A percentile compares a stretch with the other conserved stretches of the same genome.
These are phyloP conservation scores for Ilyonectria robusta DNA, from an alignment of 2,329 filamentous ascomycete species.

Conservation along the genomic window DNA sequence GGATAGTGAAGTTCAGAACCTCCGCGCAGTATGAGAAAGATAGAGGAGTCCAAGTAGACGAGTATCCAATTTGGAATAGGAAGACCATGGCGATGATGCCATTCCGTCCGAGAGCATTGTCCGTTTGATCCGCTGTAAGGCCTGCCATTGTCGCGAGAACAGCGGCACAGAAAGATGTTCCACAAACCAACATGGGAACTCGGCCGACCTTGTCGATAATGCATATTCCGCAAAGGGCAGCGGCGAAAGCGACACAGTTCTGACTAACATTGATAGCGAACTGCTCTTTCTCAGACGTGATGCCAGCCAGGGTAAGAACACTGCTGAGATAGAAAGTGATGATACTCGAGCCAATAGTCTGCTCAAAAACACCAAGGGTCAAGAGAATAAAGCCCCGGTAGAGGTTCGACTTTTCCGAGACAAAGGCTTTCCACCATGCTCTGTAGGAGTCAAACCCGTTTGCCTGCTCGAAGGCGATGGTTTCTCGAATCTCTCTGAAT, in stretches of 20 bases:
- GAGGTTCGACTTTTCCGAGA: slow-evolving; percentile 19
- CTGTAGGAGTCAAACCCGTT: slow-evolving; percentile 29
- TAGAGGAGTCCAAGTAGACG: slow-evolving; percentile 28
- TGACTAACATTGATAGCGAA: slow-evolving; percentile 32
- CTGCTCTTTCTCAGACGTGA: slow-evolving; percentile 32
- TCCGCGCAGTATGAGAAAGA: slow-evolving; percentile 32
- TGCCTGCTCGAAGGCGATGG: slow-evolving; percentile 46
- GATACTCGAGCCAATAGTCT: slow-evolving; percentile 31
- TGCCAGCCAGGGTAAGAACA: slow-evolving; percentile 27
- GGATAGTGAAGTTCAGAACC: slow-evolving; percentile 31
- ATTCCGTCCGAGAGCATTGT: slow-evolving; percentile 17
- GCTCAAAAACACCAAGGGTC: slow-evolving; percentile 31
- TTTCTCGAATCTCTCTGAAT: slow-evolving; percentile 53
- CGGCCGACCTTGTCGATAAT: slow-evolving; percentile 26
- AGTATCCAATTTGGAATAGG: slow-evolving; percentile 33
- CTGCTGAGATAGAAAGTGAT: slow-evolving; percentile 34
- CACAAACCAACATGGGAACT: slow-evolving; percentile 23
- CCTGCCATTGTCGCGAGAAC: slow-evolving; percentile 30
- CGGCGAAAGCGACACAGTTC: slow-evolving; percentile 27
- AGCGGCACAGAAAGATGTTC: slow-evolving; percentile 28
- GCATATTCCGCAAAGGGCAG: slow-evolving; percentile 24
- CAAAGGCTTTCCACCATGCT: slow-evolving; percentile 32
- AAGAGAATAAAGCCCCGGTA: slow-evolving; percentile 30
- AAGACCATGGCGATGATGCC: slow-evolving; percentile 33
- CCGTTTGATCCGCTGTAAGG: slow-evolving; percentile 26